Evolutionary conservation across 177 flowering plant genomes (phyloP).

Genomic region (Tripterygium wilfordii): DNA sequence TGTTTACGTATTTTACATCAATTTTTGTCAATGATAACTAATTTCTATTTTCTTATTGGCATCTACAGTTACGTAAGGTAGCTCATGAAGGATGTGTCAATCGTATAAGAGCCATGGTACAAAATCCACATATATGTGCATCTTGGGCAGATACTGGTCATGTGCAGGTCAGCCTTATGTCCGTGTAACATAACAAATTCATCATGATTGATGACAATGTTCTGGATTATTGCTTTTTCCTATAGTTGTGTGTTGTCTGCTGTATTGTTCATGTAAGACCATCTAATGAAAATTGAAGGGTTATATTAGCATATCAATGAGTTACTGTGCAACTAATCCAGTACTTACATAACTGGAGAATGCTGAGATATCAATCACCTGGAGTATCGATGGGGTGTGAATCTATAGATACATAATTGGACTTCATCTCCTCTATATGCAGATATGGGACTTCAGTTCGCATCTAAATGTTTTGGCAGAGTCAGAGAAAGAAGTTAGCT

Average conservation of each 20-base stretch:
- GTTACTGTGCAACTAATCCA: too few species aligned
- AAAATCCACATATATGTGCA: slow-evolving; percentile 89
- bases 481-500: slow-evolving; percentile 44
- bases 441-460: slow-evolving; percentile 91
- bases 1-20: background rate
- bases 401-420: too few species aligned
- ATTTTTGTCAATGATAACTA: background rate
- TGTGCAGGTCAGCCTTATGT: slow-evolving; percentile 71
- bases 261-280: too few species aligned
- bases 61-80: slow-evolving; percentile 67
- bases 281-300: too few species aligned
- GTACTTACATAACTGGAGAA: too few species aligned
- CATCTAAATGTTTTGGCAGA: slow-evolving; percentile 73
- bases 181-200: background rate
- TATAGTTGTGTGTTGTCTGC: too few species aligned
- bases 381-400: too few species aligned
- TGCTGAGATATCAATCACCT: too few species aligned
- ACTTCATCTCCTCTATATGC: slow-evolving; percentile 18
- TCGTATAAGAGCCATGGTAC: slow-evolving; percentile 85
- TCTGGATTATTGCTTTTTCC: too few species aligned
- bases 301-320: too few species aligned
- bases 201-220: too few species aligned
- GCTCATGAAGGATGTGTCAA: slow-evolving; percentile 86
- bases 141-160: slow-evolving; percentile 90
- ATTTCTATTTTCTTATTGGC: background rate